Evolutionary conservation across 768 basidiomycete species (phyloP), one percentile per base, ranked within the genome.

Genomic region (Filobasidium wieringae): DNA sequence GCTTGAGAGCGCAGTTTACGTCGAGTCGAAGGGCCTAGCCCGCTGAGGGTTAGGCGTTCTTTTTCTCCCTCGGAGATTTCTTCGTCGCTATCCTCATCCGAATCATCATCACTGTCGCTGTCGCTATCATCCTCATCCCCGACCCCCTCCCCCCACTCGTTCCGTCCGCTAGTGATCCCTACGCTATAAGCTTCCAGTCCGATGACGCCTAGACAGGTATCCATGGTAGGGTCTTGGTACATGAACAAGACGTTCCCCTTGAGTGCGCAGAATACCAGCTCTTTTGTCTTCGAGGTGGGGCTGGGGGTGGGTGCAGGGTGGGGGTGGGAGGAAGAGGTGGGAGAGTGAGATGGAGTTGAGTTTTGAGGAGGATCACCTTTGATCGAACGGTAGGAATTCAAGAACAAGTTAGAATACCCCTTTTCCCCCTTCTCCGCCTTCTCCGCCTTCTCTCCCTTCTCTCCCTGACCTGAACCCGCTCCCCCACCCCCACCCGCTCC

Each of bases 211-310:
- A 85, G 85, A 74, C 88, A 91, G 64, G 96, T 92, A 53, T 80
- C 80, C 84, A 88, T 87, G 15, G 78, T 79, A 75, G 95, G 90
- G 73, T 92, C 87, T 73, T 93, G 90, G 75, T 95, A 96, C 22
- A 97, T 77, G 74, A 89, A 96, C 30, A 97, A 76, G 36, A 93
- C 84, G 66, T 82, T 85, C 41, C 86, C 88, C 78, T 96, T 96
- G 71, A 97, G 79, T 7, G 85, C 88, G 53, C 85, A 87, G 71
- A 84, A 95, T 84, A 87, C 95, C 80, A 81, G 84, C 71, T 95
- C 92, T 75, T 88, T 89, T 15, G 90, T 88, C 51, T 86, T 80
- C 7, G 45, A 45, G 4, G 57, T 33, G 17, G 39, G 5, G 12
- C n/a, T n/a, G n/a, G n/a, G n/a, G n/a, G n/a, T n/a, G n/a, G n/a